Evolutionary conservation across 805 yeast genomes (phyloP).

Genomic region (Jamesozyma jinghongensis): DNA sequence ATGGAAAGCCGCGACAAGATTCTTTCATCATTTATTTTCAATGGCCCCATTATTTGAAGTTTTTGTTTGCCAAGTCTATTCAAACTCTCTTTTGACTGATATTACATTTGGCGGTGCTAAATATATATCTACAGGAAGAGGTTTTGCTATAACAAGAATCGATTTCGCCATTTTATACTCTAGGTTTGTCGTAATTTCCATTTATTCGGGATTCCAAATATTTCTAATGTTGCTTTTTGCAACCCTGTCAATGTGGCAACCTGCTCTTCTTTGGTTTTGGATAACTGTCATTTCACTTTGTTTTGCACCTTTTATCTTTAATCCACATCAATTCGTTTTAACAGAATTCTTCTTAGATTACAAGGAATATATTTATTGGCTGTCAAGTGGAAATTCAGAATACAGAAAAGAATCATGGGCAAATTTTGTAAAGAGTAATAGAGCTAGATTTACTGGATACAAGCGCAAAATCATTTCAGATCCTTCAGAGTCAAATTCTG

Average conservation of each 20-base stretch:
- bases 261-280: constrained; percentile 68
- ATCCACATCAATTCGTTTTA: constrained; percentile 69
- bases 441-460: constrained; percentile 89
- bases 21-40: constrained; percentile 68
- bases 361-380: constrained; percentile 58
- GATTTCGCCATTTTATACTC: constrained; percentile 67
- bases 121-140: constrained; percentile 89
- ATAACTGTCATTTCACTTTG: constrained; percentile 56
- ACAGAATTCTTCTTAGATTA: constrained; percentile 65
- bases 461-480: constrained; percentile 65
- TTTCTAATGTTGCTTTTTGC: constrained; percentile 67
- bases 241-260: constrained; percentile 72
- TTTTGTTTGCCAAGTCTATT: constrained; percentile 88
- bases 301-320: constrained; percentile 64
- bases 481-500: constrained; percentile 52
- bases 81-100: constrained; percentile 66
- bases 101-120: constrained; percentile 85
- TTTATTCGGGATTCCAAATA: constrained; percentile 67
- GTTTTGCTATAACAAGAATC: constrained; percentile 78
- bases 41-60: constrained; percentile 90
- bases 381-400: constrained; percentile 66
- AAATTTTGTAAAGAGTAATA: constrained; percentile 57
- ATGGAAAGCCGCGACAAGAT: constrained; percentile 61
- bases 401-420: constrained; percentile 74
- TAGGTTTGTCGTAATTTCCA: constrained; percentile 64